phyloP scores from a whole-genome alignment of 179 eudicot species.

The Drosera spatulata region DNA sequence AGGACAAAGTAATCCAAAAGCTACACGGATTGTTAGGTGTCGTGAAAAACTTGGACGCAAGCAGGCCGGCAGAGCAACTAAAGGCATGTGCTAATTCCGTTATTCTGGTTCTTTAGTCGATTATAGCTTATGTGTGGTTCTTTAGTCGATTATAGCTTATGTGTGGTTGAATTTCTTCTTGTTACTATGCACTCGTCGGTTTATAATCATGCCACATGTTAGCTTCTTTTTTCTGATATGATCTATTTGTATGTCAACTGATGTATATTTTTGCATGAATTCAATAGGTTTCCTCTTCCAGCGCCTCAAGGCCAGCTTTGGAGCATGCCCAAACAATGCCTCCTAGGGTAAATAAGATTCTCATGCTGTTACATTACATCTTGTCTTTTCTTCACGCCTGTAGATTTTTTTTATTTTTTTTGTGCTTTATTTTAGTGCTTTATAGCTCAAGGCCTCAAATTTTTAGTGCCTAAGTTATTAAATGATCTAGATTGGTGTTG shows the following conservation, averaged over 20 bases:
- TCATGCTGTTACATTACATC: background rate
- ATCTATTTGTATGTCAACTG: background rate
- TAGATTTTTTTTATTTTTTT: background rate
- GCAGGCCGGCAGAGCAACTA: slow-evolving; percentile 26
- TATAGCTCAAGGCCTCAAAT: no score
- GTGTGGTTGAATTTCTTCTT: background rate
- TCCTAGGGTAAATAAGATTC: slow-evolving; percentile 38
- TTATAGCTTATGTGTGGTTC: no score
- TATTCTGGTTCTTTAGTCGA: background rate
- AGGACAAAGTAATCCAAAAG: slow-evolving; percentile 44
- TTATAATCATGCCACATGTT: no score
- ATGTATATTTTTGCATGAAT: slow-evolving; percentile 4
- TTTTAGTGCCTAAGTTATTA: no score
- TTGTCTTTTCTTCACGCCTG: background rate
- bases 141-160: no score
- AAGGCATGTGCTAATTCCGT: slow-evolving; percentile 36
- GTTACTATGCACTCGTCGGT: background rate
- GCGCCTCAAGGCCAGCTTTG: slow-evolving; percentile 60
- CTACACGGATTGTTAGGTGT: slow-evolving; percentile 38
- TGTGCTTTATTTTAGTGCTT: background rate
- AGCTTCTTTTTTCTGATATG: background rate
- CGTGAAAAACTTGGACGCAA: slow-evolving; percentile 24
- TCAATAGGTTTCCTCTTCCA: slow-evolving; percentile 45
- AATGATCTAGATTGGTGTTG: no score
- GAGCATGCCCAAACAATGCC: slow-evolving; percentile 44